A percentile compares a stretch with the other conserved stretches of the same genome.
phyloP scores from a whole-genome alignment of 108 stramenopile species.

The Fragilariopsis cylindrus region DNA sequence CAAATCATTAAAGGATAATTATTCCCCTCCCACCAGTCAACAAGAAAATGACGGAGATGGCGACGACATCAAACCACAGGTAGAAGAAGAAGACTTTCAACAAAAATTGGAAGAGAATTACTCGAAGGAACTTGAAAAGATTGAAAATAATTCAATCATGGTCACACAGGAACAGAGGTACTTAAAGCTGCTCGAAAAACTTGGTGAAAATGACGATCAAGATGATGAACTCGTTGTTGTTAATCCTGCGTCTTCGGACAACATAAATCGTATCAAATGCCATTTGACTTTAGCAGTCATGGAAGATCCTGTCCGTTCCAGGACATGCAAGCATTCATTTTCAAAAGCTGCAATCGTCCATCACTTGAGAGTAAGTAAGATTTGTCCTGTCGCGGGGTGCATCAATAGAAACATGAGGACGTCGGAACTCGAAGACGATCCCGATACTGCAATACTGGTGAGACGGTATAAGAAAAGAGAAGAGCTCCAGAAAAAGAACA shows the following conservation, averaged over 20 bases:
- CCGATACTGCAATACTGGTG: constrained; percentile 52
- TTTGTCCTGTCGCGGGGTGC: constrained; percentile 73
- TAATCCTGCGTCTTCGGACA: neutral
- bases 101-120: constrained; percentile 13
- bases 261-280: constrained; percentile 42
- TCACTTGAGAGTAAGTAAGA: constrained; percentile 17
- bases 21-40: too few species aligned
- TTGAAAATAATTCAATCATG: constrained; percentile 2
- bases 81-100: neutral
- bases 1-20: neutral
- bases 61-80: neutral
- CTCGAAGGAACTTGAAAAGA: constrained; percentile 10
- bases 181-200: constrained; percentile 11
- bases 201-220: constrained; percentile 26
- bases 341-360: constrained; percentile 48
- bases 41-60: too few species aligned
- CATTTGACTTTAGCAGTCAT: constrained; percentile 61
- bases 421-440: constrained; percentile 57
- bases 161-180: constrained; percentile 27
- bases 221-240: constrained; percentile 41
- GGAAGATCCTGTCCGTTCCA: constrained; percentile 66
- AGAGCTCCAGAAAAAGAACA: constrained; percentile 22
- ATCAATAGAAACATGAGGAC: constrained; percentile 34
- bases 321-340: constrained; percentile 66
- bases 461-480: constrained; percentile 49